Conservation (phyloP, 2,329 filamentous ascomycete species). For the Paraphaeosphaeria minitans region DNA sequence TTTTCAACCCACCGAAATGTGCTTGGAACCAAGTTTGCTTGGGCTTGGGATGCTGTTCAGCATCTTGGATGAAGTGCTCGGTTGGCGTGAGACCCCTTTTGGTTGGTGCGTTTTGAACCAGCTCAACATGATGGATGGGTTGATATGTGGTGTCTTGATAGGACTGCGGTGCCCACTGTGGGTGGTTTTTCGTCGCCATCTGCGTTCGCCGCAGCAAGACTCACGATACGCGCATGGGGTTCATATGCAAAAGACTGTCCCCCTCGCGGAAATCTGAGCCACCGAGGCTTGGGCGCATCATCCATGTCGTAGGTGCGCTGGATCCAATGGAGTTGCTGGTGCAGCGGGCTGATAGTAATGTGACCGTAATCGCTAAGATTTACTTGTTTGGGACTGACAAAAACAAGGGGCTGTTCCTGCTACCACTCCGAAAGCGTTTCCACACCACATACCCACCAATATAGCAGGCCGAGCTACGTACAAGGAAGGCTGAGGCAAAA, state of each 20-base stretch:
- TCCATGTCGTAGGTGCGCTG: too few relatives aligned
- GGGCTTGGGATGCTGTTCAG: neutral
- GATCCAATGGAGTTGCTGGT: neutral
- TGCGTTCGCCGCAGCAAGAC: neutral
- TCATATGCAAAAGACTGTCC: neutral
- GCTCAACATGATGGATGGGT: neutral
- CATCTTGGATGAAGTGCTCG: neutral
- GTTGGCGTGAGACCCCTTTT: neutral
- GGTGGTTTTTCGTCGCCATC: neutral
- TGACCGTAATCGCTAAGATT: neutral
- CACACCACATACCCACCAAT: neutral
- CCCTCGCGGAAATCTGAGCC: neutral
- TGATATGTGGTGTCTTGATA: neutral
- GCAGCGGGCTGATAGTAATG: neutral
- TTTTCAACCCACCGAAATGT: neutral
- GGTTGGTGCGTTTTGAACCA: neutral
- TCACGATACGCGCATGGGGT: neutral
- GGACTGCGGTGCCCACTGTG: neutral
- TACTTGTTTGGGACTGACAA: neutral
- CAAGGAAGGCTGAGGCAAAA: neutral
- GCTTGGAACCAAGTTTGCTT: neutral
- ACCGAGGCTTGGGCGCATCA: neutral
- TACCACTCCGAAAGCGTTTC: too few relatives aligned
- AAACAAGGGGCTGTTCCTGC: too few relatives aligned
- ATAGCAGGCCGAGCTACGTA: neutral